Conservation (phyloP, 768 basidiomycete genomes). For the Rhodosporidiobolus sp. region DNA sequence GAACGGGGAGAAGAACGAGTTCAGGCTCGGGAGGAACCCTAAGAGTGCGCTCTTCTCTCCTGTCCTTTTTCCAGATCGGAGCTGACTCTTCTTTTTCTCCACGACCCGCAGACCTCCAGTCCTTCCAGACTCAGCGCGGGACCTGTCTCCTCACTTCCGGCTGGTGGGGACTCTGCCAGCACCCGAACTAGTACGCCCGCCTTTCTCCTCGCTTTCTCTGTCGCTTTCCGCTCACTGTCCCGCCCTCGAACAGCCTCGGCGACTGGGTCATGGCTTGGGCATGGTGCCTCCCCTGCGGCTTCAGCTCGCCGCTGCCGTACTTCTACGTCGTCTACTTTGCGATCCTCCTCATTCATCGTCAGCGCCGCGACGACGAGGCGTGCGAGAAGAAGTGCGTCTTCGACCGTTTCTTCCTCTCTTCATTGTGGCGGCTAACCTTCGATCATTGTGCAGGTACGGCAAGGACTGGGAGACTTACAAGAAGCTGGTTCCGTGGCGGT, state of each 20-base stretch:
- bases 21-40: conserved; percentile 87
- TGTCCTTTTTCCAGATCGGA: no score
- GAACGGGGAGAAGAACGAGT: conserved; percentile 93
- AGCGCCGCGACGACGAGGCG: conserved; percentile 83
- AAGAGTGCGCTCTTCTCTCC: conserved; percentile 63
- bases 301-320: conserved; percentile 88
- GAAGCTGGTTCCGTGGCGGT: conserved; percentile 69
- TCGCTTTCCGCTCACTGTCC: no score
- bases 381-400: conserved; percentile 90
- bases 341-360: conserved; percentile 83
- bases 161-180: conserved; percentile 93
- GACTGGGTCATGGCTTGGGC: conserved; percentile 76
- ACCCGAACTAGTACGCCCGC: conserved; percentile 81
- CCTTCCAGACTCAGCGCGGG: conserved; percentile 77
- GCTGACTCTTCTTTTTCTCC: no score
- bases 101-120: conserved; percentile 62
- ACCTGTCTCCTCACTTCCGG: conserved; percentile 88
- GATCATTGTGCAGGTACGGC: no score
- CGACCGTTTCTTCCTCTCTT: no score
- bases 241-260: conserved; percentile 26
- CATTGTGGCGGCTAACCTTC: no score
- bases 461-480: conserved; percentile 91
- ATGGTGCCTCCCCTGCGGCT: conserved; percentile 90
- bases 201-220: not conserved
- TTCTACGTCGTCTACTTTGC: conserved; percentile 89